Base-by-base conservation (phyloP, 2,329 filamentous ascomycete genomes). In the Colletotrichum sublineola region DNA sequence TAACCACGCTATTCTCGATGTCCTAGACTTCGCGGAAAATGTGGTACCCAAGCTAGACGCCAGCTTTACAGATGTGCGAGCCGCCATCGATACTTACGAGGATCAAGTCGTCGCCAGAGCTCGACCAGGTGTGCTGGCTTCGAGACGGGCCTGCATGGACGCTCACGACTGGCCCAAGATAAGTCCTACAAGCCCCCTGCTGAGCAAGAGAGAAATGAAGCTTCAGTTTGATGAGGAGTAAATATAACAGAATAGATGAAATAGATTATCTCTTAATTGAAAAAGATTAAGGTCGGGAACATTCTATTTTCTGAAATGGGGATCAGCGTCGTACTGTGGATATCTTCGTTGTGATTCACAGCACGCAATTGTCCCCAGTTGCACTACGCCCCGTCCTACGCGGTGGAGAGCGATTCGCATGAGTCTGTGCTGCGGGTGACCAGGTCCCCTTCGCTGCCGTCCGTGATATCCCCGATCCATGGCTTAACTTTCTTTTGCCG, bases 1-100 rank as follows among this genome's bases (percentile, higher is more conserved):
- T 7, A 90, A 90, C 73, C 87, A 89, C 63, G 87, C 85, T 3
- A 86, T 90, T 46, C 77, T 85, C 8, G 88, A 90, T 75, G 85
- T 87, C 0, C 76, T 81, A 2, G 84, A 86, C 46, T 81, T 89
- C 55, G 79, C 82, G 0, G 79, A 82, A 12, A 76, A 76, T 6
- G 75, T 84, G 1, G 40, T 76, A 0, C 78, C 81, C 0, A 33
- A 71, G 2, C 73, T 79, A 40, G 57, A 68, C 2, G 50, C 29
- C 1, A 42, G 24, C 4, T 58, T 67, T 15, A 53, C 44, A 11
- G 64, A 66, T 18, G 60, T 83, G 6, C 77, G 81, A 24, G 44
- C 50, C 0, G 78, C 78, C 0, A 73, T 86, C 5, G 76, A 83
- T 46, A 73, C 62, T 0, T 89, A 87, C 70, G 86, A 89, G 66